A percentile compares a stretch with the other conserved stretches of the same genome.
phyloP scores from a whole-genome alignment of 306 rosid genomes.

The Vigna reflexopilosa region DNA sequence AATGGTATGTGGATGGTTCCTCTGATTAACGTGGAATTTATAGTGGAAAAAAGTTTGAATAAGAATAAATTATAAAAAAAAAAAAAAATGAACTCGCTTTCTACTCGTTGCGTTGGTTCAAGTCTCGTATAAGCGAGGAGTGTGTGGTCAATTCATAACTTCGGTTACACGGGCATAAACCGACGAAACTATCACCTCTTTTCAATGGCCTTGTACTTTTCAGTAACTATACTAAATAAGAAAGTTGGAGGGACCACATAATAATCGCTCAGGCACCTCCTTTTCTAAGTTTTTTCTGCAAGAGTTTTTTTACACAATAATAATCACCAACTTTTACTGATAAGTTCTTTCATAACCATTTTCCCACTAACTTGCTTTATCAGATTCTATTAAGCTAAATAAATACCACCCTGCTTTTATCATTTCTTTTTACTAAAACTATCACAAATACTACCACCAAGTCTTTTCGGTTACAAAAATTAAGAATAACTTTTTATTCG shows the following conservation, averaged over 20 bases:
- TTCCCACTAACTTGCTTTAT: slow-evolving; percentile 25
- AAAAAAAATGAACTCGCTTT: slow-evolving; percentile 41
- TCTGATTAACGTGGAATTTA: slow-evolving; percentile 43
- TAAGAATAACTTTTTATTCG: too few relatives aligned
- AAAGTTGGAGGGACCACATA: slow-evolving; percentile 45
- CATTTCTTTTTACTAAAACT: neutral
- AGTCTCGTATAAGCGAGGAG: slow-evolving; percentile 44
- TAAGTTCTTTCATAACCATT: slow-evolving; percentile 2
- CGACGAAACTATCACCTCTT: slow-evolving; percentile 53
- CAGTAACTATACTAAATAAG: slow-evolving; percentile 44
- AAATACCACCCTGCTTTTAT: neutral
- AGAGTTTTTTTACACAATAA: neutral
- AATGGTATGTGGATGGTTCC: slow-evolving; percentile 25
- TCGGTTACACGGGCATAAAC: slow-evolving; percentile 53
- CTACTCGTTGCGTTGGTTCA: slow-evolving; percentile 45
- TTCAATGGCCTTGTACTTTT: slow-evolving; percentile 56
- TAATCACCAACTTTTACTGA: slow-evolving; percentile 12
- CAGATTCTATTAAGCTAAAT: neutral
- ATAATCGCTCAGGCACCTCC: slow-evolving; percentile 31
- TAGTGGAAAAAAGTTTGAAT: slow-evolving; percentile 29
- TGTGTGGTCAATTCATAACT: slow-evolving; percentile 61
- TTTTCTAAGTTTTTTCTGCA: neutral
- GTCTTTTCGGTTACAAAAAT: too few relatives aligned
- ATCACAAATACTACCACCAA: too few relatives aligned
- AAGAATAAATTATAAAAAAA: neutral